Evolutionary conservation across 2,329 filamentous ascomycete genomes (phyloP).

Genomic region (Hypoxylon sp.): DNA sequence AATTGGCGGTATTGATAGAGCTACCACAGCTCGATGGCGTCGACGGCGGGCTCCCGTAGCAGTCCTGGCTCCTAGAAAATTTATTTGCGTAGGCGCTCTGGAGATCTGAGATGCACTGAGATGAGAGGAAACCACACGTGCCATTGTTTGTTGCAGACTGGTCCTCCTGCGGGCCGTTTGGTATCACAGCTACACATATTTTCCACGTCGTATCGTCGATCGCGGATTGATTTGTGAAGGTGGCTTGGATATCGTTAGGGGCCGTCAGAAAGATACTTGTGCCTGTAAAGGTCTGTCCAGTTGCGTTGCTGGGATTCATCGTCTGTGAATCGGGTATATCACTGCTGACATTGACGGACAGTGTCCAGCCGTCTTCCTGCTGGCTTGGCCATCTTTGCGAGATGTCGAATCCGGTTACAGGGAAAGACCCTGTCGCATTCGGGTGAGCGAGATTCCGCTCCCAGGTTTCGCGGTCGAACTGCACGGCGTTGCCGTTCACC

Average conservation of each 20-base stretch:
- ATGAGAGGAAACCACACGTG: conserved; percentile 41
- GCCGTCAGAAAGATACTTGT: conserved; percentile 51
- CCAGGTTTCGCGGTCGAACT: conserved; percentile 49
- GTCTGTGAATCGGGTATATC: conserved; percentile 48
- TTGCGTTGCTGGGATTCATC: conserved; percentile 44
- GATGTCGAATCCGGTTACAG: conserved; percentile 45
- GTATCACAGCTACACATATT: conserved; percentile 49
- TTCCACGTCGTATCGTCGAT: conserved; percentile 52
- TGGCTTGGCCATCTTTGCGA: conserved; percentile 65
- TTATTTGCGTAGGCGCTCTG: conserved; percentile 48
- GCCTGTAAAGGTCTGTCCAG: conserved; percentile 48
- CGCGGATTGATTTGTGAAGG: conserved; percentile 37
- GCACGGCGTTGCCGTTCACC: conserved; percentile 48
- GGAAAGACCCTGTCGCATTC: conserved; percentile 39
- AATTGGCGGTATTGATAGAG: conserved; percentile 42
- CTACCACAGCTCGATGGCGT: conserved; percentile 50
- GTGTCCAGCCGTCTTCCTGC: conserved; percentile 63
- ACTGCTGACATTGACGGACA: conserved; percentile 49
- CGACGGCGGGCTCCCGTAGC: conserved; percentile 47
- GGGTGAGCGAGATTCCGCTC: conserved; percentile 62
- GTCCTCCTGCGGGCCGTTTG: conserved; percentile 44
- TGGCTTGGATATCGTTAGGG: conserved; percentile 34
- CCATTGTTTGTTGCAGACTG: conserved; percentile 37
- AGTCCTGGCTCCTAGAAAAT: conserved; percentile 48
- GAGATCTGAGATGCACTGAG: conserved; percentile 51